These are phyloP conservation scores for Osmanthus fragrans DNA, from an alignment of 257 asterid genomes.

Conservation along the genomic window DNA sequence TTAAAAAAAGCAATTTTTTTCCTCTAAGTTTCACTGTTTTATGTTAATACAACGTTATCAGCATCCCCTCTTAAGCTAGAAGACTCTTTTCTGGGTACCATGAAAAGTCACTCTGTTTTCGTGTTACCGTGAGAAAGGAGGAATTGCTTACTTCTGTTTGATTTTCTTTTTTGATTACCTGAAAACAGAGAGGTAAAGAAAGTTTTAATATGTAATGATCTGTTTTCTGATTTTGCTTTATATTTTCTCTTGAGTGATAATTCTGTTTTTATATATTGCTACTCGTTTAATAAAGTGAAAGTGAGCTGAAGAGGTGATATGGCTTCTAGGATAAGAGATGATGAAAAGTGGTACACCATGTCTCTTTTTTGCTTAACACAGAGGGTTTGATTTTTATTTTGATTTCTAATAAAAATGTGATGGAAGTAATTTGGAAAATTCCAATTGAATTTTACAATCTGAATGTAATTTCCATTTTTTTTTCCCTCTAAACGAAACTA, in stretches of 20 bases:
- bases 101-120: constrained; percentile 27
- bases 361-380: background rate
- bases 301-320: constrained; percentile 3
- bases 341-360: background rate
- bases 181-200: background rate
- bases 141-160: background rate
- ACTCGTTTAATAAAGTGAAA: background rate
- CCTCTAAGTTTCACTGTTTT: constrained; percentile 14
- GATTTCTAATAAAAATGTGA: constrained; percentile 6
- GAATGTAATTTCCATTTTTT: background rate
- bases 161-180: constrained; percentile 2
- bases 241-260: background rate
- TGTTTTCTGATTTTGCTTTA: constrained; percentile 17
- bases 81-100: constrained; percentile 3
- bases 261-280: background rate
- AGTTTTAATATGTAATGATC: background rate
- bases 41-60: background rate
- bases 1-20: constrained; percentile 8
- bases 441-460: background rate
- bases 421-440: background rate
- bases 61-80: constrained; percentile 12
- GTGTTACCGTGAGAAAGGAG: constrained; percentile 21
- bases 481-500: background rate
- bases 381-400: background rate
- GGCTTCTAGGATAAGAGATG: constrained; percentile 19